A percentile compares a stretch with the other conserved stretches of the same genome.
Conservation (phyloP, 768 basidiomycete species). For the Mycena belliarum region DNA sequence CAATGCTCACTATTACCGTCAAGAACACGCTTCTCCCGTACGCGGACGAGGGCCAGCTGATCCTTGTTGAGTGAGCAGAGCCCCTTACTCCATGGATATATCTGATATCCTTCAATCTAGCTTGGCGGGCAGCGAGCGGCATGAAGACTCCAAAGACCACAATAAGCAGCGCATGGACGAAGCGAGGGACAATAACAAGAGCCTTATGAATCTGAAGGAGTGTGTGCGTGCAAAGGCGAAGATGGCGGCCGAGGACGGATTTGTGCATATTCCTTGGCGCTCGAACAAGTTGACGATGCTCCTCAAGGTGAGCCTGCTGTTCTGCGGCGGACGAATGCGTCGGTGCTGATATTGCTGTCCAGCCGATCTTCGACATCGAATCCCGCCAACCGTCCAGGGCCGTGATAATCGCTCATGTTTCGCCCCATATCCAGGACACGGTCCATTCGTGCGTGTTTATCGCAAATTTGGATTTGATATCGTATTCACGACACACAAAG, state of each 20-base stretch:
- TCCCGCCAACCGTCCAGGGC: slow-evolving; percentile 30
- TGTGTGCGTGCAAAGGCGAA: slow-evolving; percentile 39
- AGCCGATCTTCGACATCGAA: slow-evolving; percentile 39
- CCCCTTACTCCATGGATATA: too few species aligned
- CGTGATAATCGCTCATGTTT: slow-evolving; percentile 38
- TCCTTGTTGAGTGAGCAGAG: slow-evolving; percentile 35
- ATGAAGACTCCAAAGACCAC: slow-evolving; percentile 38
- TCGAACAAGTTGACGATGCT: slow-evolving; percentile 37
- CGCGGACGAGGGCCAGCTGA: slow-evolving; percentile 35
- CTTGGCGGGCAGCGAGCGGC: slow-evolving; percentile 37
- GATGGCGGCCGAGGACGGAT: slow-evolving; percentile 35
- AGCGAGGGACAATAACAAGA: slow-evolving; percentile 37
- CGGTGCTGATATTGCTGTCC: neutral
- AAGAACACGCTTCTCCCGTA: slow-evolving; percentile 35
- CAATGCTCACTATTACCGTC: slow-evolving; percentile 33
- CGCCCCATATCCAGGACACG: slow-evolving; percentile 37
- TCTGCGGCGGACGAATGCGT: neutral
- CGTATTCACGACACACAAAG: neutral
- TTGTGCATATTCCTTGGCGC: slow-evolving; percentile 39
- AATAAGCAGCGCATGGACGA: slow-evolving; percentile 37
- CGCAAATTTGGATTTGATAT: too few species aligned
- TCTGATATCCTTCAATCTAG: slow-evolving; percentile 18
- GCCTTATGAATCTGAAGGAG: slow-evolving; percentile 37
- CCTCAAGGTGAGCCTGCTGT: slow-evolving; percentile 27
- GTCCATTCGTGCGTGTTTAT: slow-evolving; percentile 24